Percentiles rank a stretch among this genome's conserved stretches.
Conservation (phyloP, 441 rosid species). For the Jatropha podagrica region DNA sequence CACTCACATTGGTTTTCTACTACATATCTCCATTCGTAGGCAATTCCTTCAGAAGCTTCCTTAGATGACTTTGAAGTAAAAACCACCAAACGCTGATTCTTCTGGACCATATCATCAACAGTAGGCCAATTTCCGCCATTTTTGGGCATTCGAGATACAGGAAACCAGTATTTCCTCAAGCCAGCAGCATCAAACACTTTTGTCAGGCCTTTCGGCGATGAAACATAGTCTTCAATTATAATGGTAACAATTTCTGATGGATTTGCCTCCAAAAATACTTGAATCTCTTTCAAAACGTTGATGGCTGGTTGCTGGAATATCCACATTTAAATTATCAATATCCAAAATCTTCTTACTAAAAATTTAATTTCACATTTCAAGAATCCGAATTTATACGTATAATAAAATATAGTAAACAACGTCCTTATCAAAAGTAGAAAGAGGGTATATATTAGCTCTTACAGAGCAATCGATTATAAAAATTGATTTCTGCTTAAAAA, state of each 20-base stretch:
- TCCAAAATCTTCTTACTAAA: background rate
- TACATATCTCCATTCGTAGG: constrained; percentile 76
- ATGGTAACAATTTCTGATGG: constrained; percentile 83
- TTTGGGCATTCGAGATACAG: constrained; percentile 78
- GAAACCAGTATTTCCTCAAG: constrained; percentile 65
- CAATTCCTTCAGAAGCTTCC: constrained; percentile 88
- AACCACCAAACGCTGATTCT: constrained; percentile 79
- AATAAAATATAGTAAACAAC: too few species aligned
- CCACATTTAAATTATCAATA: background rate
- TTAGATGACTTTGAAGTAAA: constrained; percentile 74
- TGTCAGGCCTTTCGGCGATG: constrained; percentile 63
- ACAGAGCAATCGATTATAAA: too few species aligned
- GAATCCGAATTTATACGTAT: background rate
- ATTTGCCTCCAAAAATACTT: constrained; percentile 63
- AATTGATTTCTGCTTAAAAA: too few species aligned
- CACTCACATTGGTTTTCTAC: constrained; percentile 78
- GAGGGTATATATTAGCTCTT: too few species aligned
- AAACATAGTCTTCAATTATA: constrained; percentile 84
- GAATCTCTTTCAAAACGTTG: constrained; percentile 71
- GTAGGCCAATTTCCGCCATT: constrained; percentile 84
- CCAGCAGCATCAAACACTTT: constrained; percentile 84
- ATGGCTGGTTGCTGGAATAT: constrained; percentile 77
- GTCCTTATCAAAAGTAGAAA: too few species aligned
- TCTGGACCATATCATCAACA: constrained; percentile 74
- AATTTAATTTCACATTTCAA: background rate